These are phyloP conservation scores for Dissoconium aciculare DNA, from an alignment of 2,329 filamentous ascomycete species.

Conservation along the genomic window DNA sequence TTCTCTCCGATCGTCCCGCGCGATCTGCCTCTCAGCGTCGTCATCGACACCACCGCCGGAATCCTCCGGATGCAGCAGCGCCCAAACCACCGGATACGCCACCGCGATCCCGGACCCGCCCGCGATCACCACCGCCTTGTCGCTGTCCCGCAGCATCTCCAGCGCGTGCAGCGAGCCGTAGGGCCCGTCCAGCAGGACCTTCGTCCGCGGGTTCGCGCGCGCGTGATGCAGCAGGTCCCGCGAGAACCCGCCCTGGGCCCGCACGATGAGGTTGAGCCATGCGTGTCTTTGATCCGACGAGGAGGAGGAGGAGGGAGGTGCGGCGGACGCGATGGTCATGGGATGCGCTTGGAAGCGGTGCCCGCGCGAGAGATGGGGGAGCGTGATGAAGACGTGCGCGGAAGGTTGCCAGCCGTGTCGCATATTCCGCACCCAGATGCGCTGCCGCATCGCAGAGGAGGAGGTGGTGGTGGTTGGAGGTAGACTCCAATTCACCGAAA, in stretches of 20 bases:
- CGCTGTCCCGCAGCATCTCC: constrained; percentile 35
- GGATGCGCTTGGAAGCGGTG: constrained; percentile 48
- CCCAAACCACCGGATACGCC: constrained; percentile 44
- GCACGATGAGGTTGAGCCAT: constrained; percentile 44
- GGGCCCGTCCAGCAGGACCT: constrained; percentile 46
- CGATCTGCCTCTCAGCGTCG: constrained; percentile 1
- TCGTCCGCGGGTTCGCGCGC: constrained; percentile 28
- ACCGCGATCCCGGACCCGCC: constrained; percentile 53
- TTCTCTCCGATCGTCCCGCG: constrained; percentile 7
- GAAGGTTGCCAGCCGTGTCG: constrained; percentile 42
- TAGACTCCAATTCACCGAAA: constrained; percentile 33
- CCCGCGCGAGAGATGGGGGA: constrained; percentile 39
- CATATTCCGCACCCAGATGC: constrained; percentile 16
- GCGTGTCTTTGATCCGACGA: constrained; percentile 27
- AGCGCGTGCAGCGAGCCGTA: constrained; percentile 46
- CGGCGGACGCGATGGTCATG: constrained; percentile 50
- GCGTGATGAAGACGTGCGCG: constrained; percentile 48
- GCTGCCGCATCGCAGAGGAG: constrained; percentile 5
- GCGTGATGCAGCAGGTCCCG: constrained; percentile 40
- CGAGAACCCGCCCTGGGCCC: constrained; percentile 47
- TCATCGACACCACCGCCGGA: too few species aligned
- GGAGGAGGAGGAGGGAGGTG: constrained; percentile 23
- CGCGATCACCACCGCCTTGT: constrained; percentile 42
- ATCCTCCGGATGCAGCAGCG: constrained; percentile 17
- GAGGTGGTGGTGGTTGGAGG: not conserved